Evolutionary conservation across 345 rosid species (phyloP).

Genomic region (Citrus glauca): DNA sequence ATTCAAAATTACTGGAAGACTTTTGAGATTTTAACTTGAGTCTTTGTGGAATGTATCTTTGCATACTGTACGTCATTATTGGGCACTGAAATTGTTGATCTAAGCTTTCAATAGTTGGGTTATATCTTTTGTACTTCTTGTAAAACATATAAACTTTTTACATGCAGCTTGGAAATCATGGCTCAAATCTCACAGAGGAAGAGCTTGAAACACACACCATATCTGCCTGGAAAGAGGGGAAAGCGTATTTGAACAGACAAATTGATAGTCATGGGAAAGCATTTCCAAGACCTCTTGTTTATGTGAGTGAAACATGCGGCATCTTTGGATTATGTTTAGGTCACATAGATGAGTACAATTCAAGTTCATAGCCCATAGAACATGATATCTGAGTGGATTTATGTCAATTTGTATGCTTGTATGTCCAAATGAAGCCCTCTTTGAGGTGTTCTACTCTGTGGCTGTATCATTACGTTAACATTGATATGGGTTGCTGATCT

Average conservation of each 20-base stretch:
- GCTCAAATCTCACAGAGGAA: conserved; percentile 78
- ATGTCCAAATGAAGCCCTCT: neutral
- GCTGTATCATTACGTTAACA: neutral
- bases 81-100: neutral
- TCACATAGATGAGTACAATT: neutral
- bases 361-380: neutral
- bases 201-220: conserved; percentile 68
- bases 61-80: neutral
- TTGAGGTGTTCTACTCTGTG: neutral
- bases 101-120: neutral
- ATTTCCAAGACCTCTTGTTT: conserved; percentile 47
- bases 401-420: neutral
- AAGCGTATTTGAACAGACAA: conserved; percentile 35
- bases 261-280: conserved; percentile 42
- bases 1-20: neutral
- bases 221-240: conserved; percentile 59
- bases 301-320: conserved; percentile 37
- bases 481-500: neutral
- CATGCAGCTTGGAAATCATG: conserved; percentile 68
- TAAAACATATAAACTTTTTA: neutral
- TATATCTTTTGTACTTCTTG: neutral
- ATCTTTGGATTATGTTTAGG: conserved; percentile 2
- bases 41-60: neutral
- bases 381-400: neutral
- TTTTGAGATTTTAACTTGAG: neutral